Evolutionary conservation across 2,329 filamentous ascomycete species (phyloP), one percentile per base, ranked within the genome.

Genomic region (Beauveria sp.): DNA sequence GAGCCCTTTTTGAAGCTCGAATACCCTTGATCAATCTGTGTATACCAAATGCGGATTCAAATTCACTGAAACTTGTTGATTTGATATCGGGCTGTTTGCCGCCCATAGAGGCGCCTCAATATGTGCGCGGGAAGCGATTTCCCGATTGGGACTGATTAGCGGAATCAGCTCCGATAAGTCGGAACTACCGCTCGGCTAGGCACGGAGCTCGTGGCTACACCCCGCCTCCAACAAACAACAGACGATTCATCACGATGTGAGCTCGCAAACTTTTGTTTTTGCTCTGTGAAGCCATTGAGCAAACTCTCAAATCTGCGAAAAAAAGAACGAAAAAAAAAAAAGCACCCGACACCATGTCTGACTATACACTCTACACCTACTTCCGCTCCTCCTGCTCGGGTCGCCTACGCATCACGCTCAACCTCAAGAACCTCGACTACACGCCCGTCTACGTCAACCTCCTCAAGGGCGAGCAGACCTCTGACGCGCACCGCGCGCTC

Each of bases 311-410:
- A 18, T 34, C 26, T n/a, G 12, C 30, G 1, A 28, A 28, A 28
- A 30, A 5, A 18, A 46, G 20, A 46, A n/a, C 1, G 1, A 8
- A 3, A 46, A 41, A 30, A 20, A 7, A 5, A 4, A 20, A 7
- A 5, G 2, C 3, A 0, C 5, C 20, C 30, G 28, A 3, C 61
- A 64, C 34, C 6, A 71, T 71, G 70, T 24, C 66, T 51, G 66
- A 70, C 40, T 77, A 73, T 66, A 75, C 71, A 1, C 78, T 87
- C 10, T 79, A 87, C 73, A 81, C 78, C 63, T 87, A 85, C 73
- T 86, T 82, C 71, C 78, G 82, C 64, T 87, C 84, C 53, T 86
- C 83, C 18, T 87, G 84, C 72, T 82, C 83, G 1, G 83, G 80
- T 0, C 80, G 85, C 14, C 73, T 88, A 5, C 83, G 83, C 51